These are phyloP conservation scores for Saturnispora sanitii DNA, from an alignment of 805 yeast species.

Conservation along the genomic window DNA sequence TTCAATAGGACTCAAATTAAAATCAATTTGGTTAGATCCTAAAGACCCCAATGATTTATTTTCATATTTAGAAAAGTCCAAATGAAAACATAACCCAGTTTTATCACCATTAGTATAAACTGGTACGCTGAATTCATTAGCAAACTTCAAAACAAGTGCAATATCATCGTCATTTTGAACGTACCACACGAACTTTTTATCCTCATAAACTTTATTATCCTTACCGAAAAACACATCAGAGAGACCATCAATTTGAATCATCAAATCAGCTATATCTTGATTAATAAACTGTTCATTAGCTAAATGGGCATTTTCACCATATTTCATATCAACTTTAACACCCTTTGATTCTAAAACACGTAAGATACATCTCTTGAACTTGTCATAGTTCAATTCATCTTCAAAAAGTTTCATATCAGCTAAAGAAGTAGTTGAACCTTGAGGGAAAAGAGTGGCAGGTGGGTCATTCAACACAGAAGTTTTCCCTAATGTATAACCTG, in stretches of 20 bases:
- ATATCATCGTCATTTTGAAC: constrained; percentile 20
- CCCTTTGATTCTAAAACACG: constrained; percentile 19
- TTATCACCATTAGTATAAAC: constrained; percentile 12
- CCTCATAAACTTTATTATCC: constrained; percentile 11
- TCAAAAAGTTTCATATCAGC: constrained; percentile 15
- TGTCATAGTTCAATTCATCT: constrained; percentile 15
- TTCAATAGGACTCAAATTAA: constrained; percentile 13
- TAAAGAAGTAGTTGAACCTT: constrained; percentile 18
- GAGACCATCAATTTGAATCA: constrained; percentile 16
- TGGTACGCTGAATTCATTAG: constrained; percentile 23
- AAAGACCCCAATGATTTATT: not conserved
- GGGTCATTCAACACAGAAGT: constrained; percentile 18
- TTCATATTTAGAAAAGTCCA: constrained; percentile 15
- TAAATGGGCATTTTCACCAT: constrained; percentile 11
- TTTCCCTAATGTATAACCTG: constrained; percentile 26
- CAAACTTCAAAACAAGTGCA: constrained; percentile 16
- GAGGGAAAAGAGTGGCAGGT: constrained; percentile 24
- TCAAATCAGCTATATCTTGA: constrained; percentile 14
- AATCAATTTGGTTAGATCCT: not conserved
- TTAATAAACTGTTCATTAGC: constrained; percentile 13
- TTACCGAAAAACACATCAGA: constrained; percentile 18
- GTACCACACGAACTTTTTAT: constrained; percentile 14
- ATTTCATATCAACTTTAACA: constrained; percentile 14
- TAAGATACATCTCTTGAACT: constrained; percentile 21
- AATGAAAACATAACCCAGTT: constrained; percentile 10